Evolutionary conservation across 371 early-diverging fungal genomes (phyloP).

Genomic region (Actinomucor elegans): DNA sequence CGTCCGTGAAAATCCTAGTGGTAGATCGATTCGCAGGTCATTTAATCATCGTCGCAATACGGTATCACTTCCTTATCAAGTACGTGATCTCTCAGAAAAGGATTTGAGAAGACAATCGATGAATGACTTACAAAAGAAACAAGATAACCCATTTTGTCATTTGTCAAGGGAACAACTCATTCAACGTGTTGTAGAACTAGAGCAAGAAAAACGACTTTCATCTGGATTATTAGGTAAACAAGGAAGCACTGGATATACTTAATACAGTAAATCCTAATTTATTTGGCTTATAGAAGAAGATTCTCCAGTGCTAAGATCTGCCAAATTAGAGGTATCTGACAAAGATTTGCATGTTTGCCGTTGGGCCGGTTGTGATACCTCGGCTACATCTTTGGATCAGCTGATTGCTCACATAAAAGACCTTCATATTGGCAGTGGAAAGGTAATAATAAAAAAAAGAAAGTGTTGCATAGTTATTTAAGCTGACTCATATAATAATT

Average conservation of each 20-base stretch:
- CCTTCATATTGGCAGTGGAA: conserved; percentile 66
- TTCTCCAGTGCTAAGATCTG: conserved; percentile 5
- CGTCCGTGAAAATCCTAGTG: too few relatives aligned
- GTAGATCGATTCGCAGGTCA: conserved; percentile 10
- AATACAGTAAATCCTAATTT: background rate
- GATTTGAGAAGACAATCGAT: conserved; percentile 10
- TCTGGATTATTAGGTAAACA: conserved; percentile 1
- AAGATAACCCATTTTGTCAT: conserved; percentile 8
- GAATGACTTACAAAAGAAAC: background rate
- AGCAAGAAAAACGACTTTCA: conserved; percentile 22
- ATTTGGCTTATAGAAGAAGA: background rate
- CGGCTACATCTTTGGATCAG: conserved; percentile 46
- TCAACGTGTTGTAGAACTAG: conserved; percentile 33
- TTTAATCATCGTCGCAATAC: conserved; percentile 8
- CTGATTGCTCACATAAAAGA: conserved; percentile 64
- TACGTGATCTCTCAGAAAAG: background rate
- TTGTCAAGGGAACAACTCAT: conserved; percentile 38
- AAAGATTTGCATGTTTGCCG: conserved; percentile 42
- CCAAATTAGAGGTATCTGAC: conserved; percentile 12
- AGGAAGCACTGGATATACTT: background rate
- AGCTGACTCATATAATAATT: conserved; percentile 29
- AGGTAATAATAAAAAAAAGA: too few relatives aligned
- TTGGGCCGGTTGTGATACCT: conserved; percentile 58
- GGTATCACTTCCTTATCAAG: conserved; percentile 1
- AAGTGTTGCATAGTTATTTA: too few relatives aligned